Base-by-base conservation (phyloP, 2,329 filamentous ascomycete species). In the Fusarium heterosporum region DNA sequence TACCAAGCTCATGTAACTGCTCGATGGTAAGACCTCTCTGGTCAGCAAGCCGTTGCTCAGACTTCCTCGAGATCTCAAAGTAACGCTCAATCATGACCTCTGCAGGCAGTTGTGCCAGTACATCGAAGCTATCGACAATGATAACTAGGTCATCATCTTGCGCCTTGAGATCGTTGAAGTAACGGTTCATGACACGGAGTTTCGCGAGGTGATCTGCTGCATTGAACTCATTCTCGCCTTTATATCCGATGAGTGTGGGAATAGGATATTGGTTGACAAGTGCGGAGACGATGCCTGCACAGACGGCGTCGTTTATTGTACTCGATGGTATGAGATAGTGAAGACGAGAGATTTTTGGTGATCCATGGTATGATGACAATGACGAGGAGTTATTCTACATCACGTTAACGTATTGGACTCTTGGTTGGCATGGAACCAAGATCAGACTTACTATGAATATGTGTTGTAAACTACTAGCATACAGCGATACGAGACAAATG, bases 71-170 rank as follows among this genome's bases (percentile, higher is more conserved):
- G 1, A 67, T 41, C 3, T 70, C 62, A 25, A 72, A 72, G 41
- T 72, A 72, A 7, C 64, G 64, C 54, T 71, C 50, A 29, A 72
- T 67, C 60, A 64, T 57, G 32, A 42, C 53, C 28, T 70, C 56
- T 29, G 58, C 62, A 13, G 70, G 70, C 7, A 67, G n/a, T 43
- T 72, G 70, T 4, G 70, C 68, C n/a, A 71, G 14, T 9, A 72
- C 68, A 29, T 72, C 70, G 54, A 67, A 66, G 38, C 68, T 57
- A 45, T 72, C 70, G 6, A 68, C 62, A 7, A 71, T 54, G 7
- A 72, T 56, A 8, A 71, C 63, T 1, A 72, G 52, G 17, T 72
- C 68, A 42, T 71, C 64, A 11, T 71, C 68, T 11, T 55, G 29
- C 1, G 47, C 43, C 6, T 32, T 39, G 4, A 61, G 16, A n/a